Evolutionary conservation across 805 yeast species (phyloP).

Genomic region (Wickerhamiella bombiphila): DNA sequence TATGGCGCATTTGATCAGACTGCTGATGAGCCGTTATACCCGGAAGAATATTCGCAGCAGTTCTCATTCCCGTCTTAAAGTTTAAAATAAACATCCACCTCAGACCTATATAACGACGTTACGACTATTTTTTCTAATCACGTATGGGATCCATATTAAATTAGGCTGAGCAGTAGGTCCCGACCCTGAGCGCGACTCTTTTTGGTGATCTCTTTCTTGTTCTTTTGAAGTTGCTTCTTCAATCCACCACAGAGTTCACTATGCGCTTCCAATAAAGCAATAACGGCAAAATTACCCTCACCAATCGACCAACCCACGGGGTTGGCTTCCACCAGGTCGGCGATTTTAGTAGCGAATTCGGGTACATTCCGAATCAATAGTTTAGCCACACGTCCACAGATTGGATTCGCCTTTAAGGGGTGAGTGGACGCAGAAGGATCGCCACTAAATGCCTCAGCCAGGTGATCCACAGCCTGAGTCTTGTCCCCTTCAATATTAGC

Average conservation of each 20-base stretch:
- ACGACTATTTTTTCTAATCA: background rate
- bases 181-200: constrained; percentile 24
- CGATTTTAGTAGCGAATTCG: constrained; percentile 35
- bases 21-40: background rate
- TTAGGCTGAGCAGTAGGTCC: constrained; percentile 20
- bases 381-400: constrained; percentile 17
- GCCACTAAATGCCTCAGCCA: constrained; percentile 41
- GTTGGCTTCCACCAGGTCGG: constrained; percentile 38
- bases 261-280: constrained; percentile 52
- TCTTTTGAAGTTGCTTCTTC: constrained; percentile 36
- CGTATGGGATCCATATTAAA: constrained; percentile 5
- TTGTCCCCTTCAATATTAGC: constrained; percentile 32
- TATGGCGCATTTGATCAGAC: background rate
- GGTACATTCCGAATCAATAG: constrained; percentile 18
- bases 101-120: background rate
- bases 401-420: constrained; percentile 29
- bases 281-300: constrained; percentile 66
- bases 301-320: constrained; percentile 55
- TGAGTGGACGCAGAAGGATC: constrained; percentile 51
- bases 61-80: too few relatives aligned
- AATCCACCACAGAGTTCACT: constrained; percentile 26
- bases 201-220: constrained; percentile 15
- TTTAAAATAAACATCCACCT: too few relatives aligned
- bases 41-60: background rate
- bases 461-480: constrained; percentile 33